Conservation (phyloP, 2,329 filamentous ascomycete species). For the Botrytis elliptica region DNA sequence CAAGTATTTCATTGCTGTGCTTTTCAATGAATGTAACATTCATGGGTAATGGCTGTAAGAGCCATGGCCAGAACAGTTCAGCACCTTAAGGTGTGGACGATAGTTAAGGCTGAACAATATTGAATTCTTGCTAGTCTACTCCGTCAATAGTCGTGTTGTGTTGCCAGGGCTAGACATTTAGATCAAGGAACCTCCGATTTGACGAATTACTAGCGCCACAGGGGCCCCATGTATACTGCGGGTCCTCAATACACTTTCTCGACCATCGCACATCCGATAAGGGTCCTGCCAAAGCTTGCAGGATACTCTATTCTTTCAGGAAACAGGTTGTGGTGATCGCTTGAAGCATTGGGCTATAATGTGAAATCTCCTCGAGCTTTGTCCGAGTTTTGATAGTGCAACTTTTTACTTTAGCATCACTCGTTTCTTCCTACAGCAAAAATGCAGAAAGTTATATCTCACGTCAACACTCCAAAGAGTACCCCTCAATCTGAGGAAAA, state of each 20-base stretch:
- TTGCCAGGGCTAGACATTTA: conserved; percentile 15
- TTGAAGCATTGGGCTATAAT: conserved; percentile 18
- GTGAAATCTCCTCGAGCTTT: conserved; percentile 17
- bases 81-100: not conserved
- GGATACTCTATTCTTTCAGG: conserved; percentile 11
- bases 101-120: conserved; percentile 14
- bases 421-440: conserved; percentile 5
- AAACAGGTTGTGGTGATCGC: conserved; percentile 15
- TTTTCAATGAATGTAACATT: conserved; percentile 10
- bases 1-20: not conserved
- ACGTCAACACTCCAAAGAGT: conserved; percentile 2
- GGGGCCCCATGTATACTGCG: conserved; percentile 16
- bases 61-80: not conserved
- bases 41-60: not conserved
- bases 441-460: conserved; percentile 18
- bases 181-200: conserved; percentile 7
- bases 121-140: conserved; percentile 4
- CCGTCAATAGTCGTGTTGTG: conserved; percentile 19
- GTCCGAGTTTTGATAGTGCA: not conserved
- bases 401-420: conserved; percentile 12
- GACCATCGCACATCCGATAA: conserved; percentile 2
- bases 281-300: conserved; percentile 12
- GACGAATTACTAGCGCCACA: conserved; percentile 10
- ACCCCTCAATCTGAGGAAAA: conserved; percentile 19
- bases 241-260: conserved; percentile 17